Conservation (phyloP, 768 basidiomycete genomes). For the Trametes cinnabarina region DNA sequence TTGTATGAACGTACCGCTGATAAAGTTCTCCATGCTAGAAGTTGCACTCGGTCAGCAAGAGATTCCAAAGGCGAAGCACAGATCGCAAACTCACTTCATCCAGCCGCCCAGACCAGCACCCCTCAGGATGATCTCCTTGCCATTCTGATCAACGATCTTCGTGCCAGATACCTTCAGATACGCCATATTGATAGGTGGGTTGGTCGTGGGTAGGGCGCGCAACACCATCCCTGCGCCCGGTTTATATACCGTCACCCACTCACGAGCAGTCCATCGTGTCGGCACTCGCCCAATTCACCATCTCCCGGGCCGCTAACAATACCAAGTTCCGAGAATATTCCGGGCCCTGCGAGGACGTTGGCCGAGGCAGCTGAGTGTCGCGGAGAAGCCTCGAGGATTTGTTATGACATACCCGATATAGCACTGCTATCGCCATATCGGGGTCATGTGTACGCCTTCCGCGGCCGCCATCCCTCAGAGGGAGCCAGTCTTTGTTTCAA, state of each 20-base stretch:
- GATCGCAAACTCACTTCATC: constrained; percentile 54
- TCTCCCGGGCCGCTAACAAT: background rate
- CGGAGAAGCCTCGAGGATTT: constrained; percentile 8
- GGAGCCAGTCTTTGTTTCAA: background rate
- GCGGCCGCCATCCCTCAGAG: background rate
- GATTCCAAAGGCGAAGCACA: background rate
- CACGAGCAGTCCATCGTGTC: background rate
- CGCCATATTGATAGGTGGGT: constrained; percentile 38
- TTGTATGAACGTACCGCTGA: constrained; percentile 45
- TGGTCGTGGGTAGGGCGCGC: background rate
- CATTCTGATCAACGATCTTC: constrained; percentile 56
- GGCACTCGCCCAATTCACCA: background rate
- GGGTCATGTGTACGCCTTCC: constrained; percentile 5
- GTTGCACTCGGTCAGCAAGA: background rate
- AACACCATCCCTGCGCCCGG: background rate
- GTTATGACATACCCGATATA: background rate
- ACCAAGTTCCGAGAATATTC: background rate
- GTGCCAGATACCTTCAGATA: constrained; percentile 57
- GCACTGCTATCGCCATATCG: constrained; percentile 1
- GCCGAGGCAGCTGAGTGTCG: background rate
- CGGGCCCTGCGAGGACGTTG: background rate
- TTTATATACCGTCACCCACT: background rate
- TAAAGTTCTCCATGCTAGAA: constrained; percentile 73
- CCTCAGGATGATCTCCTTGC: constrained; percentile 56
- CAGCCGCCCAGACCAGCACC: constrained; percentile 83